phyloP scores from a whole-genome alignment of 2,329 filamentous ascomycete species.

The Aspergillus sp. region DNA sequence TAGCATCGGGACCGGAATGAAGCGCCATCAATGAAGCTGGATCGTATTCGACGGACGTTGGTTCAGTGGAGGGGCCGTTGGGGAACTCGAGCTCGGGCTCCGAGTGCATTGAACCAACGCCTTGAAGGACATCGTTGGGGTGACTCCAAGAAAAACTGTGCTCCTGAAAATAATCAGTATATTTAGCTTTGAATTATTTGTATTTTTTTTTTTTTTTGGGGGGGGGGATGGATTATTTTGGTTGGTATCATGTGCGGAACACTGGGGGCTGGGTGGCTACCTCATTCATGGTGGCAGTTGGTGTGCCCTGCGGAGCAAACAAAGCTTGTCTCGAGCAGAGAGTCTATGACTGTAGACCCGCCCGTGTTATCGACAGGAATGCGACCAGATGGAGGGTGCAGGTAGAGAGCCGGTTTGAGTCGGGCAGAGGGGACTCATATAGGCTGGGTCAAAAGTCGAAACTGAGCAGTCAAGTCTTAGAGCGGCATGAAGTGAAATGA shows the following conservation, averaged over 20 bases:
- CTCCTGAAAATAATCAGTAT: slow-evolving; percentile 12
- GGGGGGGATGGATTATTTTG: neutral
- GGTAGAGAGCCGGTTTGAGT: neutral
- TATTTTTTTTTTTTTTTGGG: neutral
- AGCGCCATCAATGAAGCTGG: slow-evolving; percentile 27
- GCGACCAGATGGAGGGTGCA: neutral
- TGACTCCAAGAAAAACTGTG: slow-evolving; percentile 22
- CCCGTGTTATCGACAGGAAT: neutral
- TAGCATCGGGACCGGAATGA: slow-evolving; percentile 25
- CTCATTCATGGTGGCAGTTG: slow-evolving; percentile 18
- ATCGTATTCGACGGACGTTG: slow-evolving; percentile 18
- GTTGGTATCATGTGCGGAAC: neutral
- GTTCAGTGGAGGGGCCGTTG: slow-evolving; percentile 13
- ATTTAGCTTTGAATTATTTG: neutral
- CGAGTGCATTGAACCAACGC: slow-evolving; percentile 24
- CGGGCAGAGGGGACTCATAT: slow-evolving; percentile 8
- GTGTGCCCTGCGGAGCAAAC: neutral
- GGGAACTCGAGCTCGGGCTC: slow-evolving; percentile 15
- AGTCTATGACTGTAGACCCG: neutral
- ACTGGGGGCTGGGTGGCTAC: slow-evolving; percentile 8
- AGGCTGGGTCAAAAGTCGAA: neutral
- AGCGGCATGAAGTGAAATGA: neutral
- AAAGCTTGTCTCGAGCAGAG: neutral
- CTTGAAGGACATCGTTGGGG: slow-evolving; percentile 32
- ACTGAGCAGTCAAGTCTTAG: neutral